phyloP scores from a whole-genome alignment of 176 grass and related monocot genomes.

The Musa acuminata region DNA sequence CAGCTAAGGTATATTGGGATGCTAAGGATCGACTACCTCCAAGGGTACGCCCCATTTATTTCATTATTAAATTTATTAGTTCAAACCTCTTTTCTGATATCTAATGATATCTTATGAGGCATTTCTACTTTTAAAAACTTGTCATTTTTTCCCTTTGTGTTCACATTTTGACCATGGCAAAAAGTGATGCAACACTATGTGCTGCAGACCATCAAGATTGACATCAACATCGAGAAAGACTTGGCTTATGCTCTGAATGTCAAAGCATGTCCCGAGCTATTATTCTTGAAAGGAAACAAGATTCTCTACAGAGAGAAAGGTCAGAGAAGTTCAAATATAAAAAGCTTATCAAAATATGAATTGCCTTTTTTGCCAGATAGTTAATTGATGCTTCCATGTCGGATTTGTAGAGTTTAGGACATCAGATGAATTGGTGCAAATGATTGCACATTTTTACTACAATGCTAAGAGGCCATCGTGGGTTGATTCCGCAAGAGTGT shows the following conservation, averaged over 20 bases:
- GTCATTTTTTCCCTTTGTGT: neutral
- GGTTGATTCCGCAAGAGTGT: constrained; percentile 48
- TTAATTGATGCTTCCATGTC: neutral
- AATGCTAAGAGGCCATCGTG: constrained; percentile 82
- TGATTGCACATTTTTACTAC: constrained; percentile 64
- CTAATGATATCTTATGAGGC: neutral
- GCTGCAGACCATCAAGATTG: constrained; percentile 84
- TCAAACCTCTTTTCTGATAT: neutral
- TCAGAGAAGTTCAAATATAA: constrained; percentile 11
- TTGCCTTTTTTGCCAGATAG: neutral
- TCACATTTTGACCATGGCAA: neutral
- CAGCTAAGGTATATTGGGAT: constrained; percentile 85
- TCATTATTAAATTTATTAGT: neutral
- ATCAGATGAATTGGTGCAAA: constrained; percentile 32
- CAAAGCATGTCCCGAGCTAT: constrained; percentile 71
- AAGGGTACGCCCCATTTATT: constrained; percentile 33
- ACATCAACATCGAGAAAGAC: constrained; percentile 82
- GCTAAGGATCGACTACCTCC: constrained; percentile 75
- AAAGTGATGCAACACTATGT: constrained; percentile 18
- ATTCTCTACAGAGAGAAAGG: constrained; percentile 89
- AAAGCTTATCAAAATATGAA: neutral
- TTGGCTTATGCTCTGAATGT: constrained; percentile 81
- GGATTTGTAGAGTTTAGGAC: constrained; percentile 51
- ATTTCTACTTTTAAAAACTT: neutral
- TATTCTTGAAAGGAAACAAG: constrained; percentile 85